Conservation (phyloP, 106 monocot species). For the Dioscorea dumetorum region DNA sequence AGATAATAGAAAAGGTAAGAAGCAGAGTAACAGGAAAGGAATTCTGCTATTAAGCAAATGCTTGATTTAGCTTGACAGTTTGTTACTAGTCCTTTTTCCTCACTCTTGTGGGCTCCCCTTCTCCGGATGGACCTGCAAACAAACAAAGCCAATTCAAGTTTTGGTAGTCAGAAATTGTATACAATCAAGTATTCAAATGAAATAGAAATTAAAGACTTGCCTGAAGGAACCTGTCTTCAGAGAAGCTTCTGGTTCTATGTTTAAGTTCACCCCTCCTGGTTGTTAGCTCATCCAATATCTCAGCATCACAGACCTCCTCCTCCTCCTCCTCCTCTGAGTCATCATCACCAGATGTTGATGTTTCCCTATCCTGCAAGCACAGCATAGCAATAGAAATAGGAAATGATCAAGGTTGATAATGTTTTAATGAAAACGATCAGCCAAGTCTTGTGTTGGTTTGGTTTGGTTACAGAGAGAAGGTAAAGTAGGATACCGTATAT, state of each 20-base stretch:
- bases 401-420: background rate
- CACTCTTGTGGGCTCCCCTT: background rate
- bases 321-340: background rate
- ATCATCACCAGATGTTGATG: background rate
- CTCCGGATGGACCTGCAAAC: constrained; percentile 3
- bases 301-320: constrained; percentile 27
- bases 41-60: too few species aligned
- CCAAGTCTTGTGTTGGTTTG: background rate
- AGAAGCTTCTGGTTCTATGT: constrained; percentile 29
- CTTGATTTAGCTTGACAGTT: too few species aligned
- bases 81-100: background rate
- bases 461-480: background rate
- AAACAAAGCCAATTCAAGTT: background rate
- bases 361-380: constrained; percentile 21
- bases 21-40: too few species aligned
- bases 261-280: constrained; percentile 64
- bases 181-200: background rate
- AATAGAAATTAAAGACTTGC: background rate
- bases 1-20: too few species aligned
- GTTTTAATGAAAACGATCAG: background rate
- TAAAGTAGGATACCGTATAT: constrained; percentile 18
- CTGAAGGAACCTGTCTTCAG: constrained; percentile 29
- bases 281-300: constrained; percentile 63
- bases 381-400: background rate
- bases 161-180: background rate